A percentile compares a stretch with the other conserved stretches of the same genome.
Conservation (phyloP, 2,329 filamentous ascomycete genomes). For the Xylariales sp. region DNA sequence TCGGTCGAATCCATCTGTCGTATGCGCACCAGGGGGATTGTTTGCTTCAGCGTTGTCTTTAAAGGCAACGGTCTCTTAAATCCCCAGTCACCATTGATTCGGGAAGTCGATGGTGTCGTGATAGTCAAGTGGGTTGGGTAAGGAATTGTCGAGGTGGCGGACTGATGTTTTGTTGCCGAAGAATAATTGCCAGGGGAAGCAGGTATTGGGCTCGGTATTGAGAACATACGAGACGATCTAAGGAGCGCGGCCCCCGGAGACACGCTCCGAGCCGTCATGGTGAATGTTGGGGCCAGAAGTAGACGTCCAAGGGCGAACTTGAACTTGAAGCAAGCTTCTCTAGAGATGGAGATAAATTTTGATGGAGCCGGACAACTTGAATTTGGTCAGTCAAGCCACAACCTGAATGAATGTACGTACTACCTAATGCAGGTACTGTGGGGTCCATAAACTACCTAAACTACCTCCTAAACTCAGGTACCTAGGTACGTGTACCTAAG, state of each 20-base stretch:
- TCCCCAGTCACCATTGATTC: constrained; percentile 88
- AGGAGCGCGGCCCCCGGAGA: constrained; percentile 77
- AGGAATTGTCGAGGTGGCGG: constrained; percentile 76
- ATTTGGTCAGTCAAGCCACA: constrained; percentile 19
- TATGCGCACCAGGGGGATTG: constrained; percentile 80
- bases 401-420: no score
- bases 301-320: constrained; percentile 21
- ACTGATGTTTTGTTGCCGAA: constrained; percentile 62
- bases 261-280: constrained; percentile 52
- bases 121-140: constrained; percentile 88
- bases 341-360: constrained; percentile 32
- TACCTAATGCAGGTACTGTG: no score
- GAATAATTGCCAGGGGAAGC: constrained; percentile 65
- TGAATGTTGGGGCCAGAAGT: constrained; percentile 37
- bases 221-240: constrained; percentile 89
- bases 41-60: constrained; percentile 76
- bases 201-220: constrained; percentile 81
- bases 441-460: no score
- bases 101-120: constrained; percentile 78
- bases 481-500: no score
- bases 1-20: constrained; percentile 85
- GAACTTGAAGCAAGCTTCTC: constrained; percentile 14
- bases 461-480: no score
- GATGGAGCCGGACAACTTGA: constrained; percentile 20
- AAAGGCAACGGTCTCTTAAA: constrained; percentile 86